Evolutionary conservation across 2,329 filamentous ascomycete species (phyloP).

Genomic region (Trichothecium roseum): DNA sequence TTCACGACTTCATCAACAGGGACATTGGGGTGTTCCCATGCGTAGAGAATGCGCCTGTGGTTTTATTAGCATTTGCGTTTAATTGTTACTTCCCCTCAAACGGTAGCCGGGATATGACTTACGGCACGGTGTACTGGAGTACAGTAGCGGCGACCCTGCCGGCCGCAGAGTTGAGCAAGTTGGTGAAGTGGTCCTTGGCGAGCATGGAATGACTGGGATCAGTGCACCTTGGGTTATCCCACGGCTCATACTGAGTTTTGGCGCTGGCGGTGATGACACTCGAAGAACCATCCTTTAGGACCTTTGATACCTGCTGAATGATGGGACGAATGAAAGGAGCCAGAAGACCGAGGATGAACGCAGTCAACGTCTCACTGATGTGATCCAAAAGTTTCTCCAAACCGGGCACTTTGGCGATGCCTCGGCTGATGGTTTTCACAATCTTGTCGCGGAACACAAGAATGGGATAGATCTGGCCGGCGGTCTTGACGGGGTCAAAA

Average conservation of each 20-base stretch:
- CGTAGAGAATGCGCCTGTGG: constrained; percentile 65
- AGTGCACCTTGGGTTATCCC: constrained; percentile 64
- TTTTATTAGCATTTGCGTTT: constrained; percentile 1
- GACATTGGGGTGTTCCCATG: constrained; percentile 81
- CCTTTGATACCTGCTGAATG: constrained; percentile 76
- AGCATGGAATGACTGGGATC: constrained; percentile 77
- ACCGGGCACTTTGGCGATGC: constrained; percentile 86
- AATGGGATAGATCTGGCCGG: constrained; percentile 85
- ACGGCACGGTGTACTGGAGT: constrained; percentile 78
- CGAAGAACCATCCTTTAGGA: constrained; percentile 76
- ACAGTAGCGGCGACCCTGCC: constrained; percentile 64
- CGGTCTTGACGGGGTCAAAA: constrained; percentile 70
- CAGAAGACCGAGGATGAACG: constrained; percentile 83
- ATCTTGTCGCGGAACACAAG: constrained; percentile 90
- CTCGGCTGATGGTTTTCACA: constrained; percentile 72
- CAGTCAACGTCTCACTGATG: constrained; percentile 83
- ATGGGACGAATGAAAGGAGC: constrained; percentile 88
- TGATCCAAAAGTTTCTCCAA: constrained; percentile 85
- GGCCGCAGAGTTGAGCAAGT: constrained; percentile 67
- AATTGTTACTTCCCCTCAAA: background rate
- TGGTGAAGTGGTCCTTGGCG: constrained; percentile 77
- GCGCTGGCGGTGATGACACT: constrained; percentile 57
- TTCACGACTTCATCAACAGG: constrained; percentile 74
- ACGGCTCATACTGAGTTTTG: constrained; percentile 68
- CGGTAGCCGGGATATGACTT: constrained; percentile 18